A percentile compares a stretch with the other conserved stretches of the same genome.
Conservation (phyloP, 371 early-diverging fungal species). For the Syncephalis plumigaleata region DNA sequence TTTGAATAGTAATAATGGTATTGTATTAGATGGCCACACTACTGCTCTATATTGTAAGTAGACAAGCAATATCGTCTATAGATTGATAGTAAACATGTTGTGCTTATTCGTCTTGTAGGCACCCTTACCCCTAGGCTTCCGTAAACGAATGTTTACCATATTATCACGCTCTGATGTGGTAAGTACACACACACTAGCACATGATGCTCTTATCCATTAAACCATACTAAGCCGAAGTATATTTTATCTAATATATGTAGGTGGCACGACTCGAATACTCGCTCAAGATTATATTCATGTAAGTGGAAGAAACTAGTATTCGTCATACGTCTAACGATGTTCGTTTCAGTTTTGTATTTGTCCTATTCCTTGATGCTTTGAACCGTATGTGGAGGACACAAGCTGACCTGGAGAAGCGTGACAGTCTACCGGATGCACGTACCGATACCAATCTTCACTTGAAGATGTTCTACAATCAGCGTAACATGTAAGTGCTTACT, state of each 20-base stretch:
- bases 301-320: slow-evolving; percentile 3
- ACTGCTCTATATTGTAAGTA: background rate
- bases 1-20: background rate
- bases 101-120: slow-evolving; percentile 27
- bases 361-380: slow-evolving; percentile 29
- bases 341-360: background rate
- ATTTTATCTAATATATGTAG: slow-evolving; percentile 10
- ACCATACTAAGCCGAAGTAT: background rate
- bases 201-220: too few relatives aligned
- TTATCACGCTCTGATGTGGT: slow-evolving; percentile 16
- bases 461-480: slow-evolving; percentile 71
- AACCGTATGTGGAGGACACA: slow-evolving; percentile 42
- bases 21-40: background rate
- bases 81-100: slow-evolving; percentile 20
- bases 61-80: slow-evolving; percentile 6
- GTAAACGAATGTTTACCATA: slow-evolving; percentile 12
- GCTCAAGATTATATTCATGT: slow-evolving; percentile 41
- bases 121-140: slow-evolving; percentile 2
- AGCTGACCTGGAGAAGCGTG: slow-evolving; percentile 8
- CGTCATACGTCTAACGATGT: too few relatives aligned
- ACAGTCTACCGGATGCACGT: slow-evolving; percentile 18
- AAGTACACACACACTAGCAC: too few relatives aligned
- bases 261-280: slow-evolving; percentile 23
- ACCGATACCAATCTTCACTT: slow-evolving; percentile 43
- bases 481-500: slow-evolving; percentile 44